Evolutionary conservation across 2,329 filamentous ascomycete species (phyloP), one percentile per base, ranked within the genome.

Genomic region (Calonectria crousiana): DNA sequence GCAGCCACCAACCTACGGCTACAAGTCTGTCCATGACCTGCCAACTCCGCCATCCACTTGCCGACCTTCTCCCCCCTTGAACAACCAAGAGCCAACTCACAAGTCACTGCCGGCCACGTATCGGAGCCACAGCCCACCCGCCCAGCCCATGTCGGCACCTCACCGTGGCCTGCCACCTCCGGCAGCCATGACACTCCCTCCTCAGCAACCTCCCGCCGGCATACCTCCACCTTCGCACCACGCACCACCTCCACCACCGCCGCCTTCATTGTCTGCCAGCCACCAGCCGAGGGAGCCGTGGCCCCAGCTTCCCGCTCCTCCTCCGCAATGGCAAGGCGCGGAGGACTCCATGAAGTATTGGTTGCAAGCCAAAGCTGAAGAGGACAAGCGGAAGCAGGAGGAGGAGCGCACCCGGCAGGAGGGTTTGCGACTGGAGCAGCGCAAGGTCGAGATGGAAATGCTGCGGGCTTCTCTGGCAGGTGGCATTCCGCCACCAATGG

Each of bases 291-390:
- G 86, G 83, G 81, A 86, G 76, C 75, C 86, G 86, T 80, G 84
- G 85, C 88, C 87, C 41, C 88, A 91, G 74, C 85, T 94, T 49
- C 93, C 93, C n/a, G 87, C 90, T 2, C 90, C 90, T 36, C 92
- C 93, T 34, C 89, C 90, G 51, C 90, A 92, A 82, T 94, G 92
- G 90, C 91, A 93, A 80, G 90, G 89, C 62, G 88, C 90, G 41
- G 93, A 95, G 80, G 93, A 95, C 47, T 90, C 92, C 3, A 94
- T 94, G 92, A 91, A 90, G 75, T 90, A 89, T 69, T 95, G 93
- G 93, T 86, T 95, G 28, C 85, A 90, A 69, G 92, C 93, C 68
- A 95, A 93, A 83, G 87, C 91, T 0, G 94, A 95, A 83, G 94
- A 95, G 81, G 94, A 95, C 81, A 91, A 89, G 81, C 89, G 92